These are phyloP conservation scores for Stemphylium vesicarium DNA, from an alignment of 2,329 filamentous ascomycete species.

Conservation along the genomic window DNA sequence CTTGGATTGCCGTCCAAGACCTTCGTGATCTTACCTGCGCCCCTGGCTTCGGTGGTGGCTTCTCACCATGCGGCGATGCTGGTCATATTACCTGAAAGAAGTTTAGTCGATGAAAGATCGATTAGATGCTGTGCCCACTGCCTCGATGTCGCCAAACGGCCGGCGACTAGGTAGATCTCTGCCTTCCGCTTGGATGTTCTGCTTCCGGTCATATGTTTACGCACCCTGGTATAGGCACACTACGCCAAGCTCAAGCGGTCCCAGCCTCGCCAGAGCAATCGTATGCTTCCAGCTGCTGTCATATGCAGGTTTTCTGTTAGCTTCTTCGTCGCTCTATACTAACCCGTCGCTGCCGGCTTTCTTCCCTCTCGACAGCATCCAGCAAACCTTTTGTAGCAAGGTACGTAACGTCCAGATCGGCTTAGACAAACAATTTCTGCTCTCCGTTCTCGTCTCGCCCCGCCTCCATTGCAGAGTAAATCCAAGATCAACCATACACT, in stretches of 20 bases:
- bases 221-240: conserved; percentile 33
- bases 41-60: conserved; percentile 22
- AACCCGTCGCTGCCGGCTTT: conserved; percentile 26
- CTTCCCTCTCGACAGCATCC: conserved; percentile 27
- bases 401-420: conserved; percentile 27
- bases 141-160: conserved; percentile 20
- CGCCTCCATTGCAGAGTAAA: not conserved
- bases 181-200: conserved; percentile 33
- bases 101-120: conserved; percentile 28
- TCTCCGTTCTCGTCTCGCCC: not conserved
- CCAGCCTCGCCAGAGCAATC: conserved; percentile 36
- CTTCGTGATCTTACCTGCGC: conserved; percentile 24
- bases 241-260: conserved; percentile 28
- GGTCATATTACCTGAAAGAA: conserved; percentile 21
- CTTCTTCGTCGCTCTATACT: conserved; percentile 35
- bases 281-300: conserved; percentile 17
- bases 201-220: conserved; percentile 30
- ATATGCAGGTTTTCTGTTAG: conserved; percentile 29
- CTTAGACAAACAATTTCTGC: not conserved
- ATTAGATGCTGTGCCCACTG: conserved; percentile 20
- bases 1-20: conserved; percentile 20
- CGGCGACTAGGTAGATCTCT: conserved; percentile 15
- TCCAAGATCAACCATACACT: not conserved
- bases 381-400: conserved; percentile 38
- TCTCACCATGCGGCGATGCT: conserved; percentile 23